These are phyloP conservation scores for Poa pratensis DNA, from an alignment of 176 grass and related monocot species.

Conservation along the genomic window DNA sequence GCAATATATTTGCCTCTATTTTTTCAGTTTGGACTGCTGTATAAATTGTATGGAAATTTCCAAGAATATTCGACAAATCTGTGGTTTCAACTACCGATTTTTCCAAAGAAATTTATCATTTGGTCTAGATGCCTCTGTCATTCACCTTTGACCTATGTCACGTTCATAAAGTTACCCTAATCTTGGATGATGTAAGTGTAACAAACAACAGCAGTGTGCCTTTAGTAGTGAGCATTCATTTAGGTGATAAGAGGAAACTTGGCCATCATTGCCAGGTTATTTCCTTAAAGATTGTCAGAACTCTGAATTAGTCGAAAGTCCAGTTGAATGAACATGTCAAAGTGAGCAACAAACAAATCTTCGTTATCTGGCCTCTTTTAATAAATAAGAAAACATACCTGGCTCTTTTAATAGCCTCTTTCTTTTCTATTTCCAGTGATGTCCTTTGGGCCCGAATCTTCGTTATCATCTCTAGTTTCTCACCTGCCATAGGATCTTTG, in stretches of 20 bases:
- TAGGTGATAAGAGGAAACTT: background rate
- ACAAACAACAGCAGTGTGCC: background rate
- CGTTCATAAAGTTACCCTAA: background rate
- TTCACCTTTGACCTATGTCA: background rate
- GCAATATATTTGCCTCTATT: background rate
- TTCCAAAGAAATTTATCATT: background rate
- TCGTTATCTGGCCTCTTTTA: background rate
- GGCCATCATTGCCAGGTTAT: background rate
- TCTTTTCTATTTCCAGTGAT: constrained; percentile 66
- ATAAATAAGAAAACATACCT: constrained; percentile 66
- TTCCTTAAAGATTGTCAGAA: background rate
- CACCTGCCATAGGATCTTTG: constrained; percentile 81
- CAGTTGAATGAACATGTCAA: constrained; percentile 7
- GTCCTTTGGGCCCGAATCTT: constrained; percentile 78
- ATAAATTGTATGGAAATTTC: background rate
- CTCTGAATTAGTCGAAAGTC: constrained; percentile 13
- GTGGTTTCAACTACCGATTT: background rate
- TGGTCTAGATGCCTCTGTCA: background rate
- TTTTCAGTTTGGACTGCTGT: background rate
- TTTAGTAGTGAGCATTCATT: background rate
- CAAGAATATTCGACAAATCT: background rate
- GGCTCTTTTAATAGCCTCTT: constrained; percentile 72
- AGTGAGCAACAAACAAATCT: background rate
- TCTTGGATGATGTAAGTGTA: background rate
- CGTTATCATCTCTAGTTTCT: constrained; percentile 90